Conservation (phyloP, 345 rosid species). For the Eucalyptus camaldulensis region DNA sequence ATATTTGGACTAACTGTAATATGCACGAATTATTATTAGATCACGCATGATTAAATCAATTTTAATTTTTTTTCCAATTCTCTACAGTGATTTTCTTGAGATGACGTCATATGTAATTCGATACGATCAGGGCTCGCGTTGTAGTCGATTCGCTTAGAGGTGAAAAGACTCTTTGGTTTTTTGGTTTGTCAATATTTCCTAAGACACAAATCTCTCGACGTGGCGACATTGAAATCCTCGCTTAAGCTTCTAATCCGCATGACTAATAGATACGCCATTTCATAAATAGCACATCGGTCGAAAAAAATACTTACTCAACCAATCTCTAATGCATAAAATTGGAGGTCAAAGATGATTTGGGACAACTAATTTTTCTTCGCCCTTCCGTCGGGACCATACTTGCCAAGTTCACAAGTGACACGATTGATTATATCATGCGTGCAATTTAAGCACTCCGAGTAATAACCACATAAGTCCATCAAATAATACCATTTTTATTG, state of each 20-base stretch:
- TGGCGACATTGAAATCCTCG: background rate
- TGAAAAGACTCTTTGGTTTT: background rate
- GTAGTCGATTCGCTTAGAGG: background rate
- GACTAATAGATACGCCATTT: background rate
- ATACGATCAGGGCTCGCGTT: background rate
- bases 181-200: background rate
- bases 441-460: background rate
- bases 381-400: background rate
- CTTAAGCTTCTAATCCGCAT: background rate
- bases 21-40: background rate
- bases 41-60: background rate
- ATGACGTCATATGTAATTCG: background rate
- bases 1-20: background rate
- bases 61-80: background rate
- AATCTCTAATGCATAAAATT: background rate
- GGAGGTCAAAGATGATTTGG: background rate
- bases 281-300: background rate
- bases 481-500: background rate
- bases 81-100: background rate
- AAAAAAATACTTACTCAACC: background rate
- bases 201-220: accelerated
- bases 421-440: background rate
- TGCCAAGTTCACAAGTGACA: background rate
- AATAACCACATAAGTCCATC: background rate
- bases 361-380: background rate